phyloP scores from a whole-genome alignment of 768 basidiomycete genomes.

The Clitopilus passeckerianus region DNA sequence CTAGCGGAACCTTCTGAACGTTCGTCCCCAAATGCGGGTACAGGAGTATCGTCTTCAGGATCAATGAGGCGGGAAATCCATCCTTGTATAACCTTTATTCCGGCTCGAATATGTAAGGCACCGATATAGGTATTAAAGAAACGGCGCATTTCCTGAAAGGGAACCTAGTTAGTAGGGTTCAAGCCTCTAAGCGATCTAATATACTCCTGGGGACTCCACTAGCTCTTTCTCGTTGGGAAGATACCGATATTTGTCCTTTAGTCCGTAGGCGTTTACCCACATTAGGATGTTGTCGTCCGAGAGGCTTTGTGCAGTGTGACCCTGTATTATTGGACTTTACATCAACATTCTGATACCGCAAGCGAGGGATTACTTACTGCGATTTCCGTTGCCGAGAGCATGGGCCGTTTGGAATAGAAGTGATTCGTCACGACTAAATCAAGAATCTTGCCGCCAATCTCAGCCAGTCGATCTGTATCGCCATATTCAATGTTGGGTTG shows the following conservation, averaged over 20 bases:
- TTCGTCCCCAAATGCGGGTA: background rate
- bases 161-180: background rate
- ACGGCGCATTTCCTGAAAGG: slow-evolving; percentile 44
- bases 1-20: slow-evolving; percentile 9
- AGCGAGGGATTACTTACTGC: slow-evolving; percentile 25
- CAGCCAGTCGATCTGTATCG: slow-evolving; percentile 53
- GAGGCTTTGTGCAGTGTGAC: slow-evolving; percentile 22
- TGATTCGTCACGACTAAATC: slow-evolving; percentile 47
- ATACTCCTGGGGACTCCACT: slow-evolving; percentile 27
- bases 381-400: slow-evolving; percentile 35
- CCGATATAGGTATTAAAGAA: slow-evolving; percentile 63
- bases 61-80: slow-evolving; percentile 60
- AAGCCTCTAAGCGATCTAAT: background rate
- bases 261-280: slow-evolving; percentile 49
- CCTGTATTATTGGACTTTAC: slow-evolving; percentile 10
- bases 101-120: slow-evolving; percentile 58
- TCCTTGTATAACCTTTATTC: slow-evolving; percentile 38
- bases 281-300: slow-evolving; percentile 32
- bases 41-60: slow-evolving; percentile 22
- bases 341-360: background rate
- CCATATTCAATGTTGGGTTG: slow-evolving; percentile 44
- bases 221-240: slow-evolving; percentile 28
- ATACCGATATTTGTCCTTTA: slow-evolving; percentile 50
- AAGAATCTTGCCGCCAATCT: slow-evolving; percentile 50
- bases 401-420: slow-evolving; percentile 41